A percentile compares a stretch with the other conserved stretches of the same genome.
Evolutionary conservation across 2,329 filamentous ascomycete genomes (phyloP).

Genomic region (Botryotinia narcissicola): DNA sequence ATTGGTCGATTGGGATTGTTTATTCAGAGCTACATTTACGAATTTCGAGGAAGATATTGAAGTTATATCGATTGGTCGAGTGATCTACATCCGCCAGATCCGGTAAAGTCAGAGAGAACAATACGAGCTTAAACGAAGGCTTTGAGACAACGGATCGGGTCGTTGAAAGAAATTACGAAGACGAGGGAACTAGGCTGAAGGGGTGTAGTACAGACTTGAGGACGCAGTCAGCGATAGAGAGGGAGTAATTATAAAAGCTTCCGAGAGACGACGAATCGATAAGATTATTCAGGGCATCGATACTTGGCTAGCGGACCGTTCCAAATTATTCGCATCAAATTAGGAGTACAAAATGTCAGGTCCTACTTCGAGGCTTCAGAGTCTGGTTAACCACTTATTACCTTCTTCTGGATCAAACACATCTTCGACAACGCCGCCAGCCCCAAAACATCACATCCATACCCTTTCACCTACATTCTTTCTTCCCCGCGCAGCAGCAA

Average conservation of each 20-base stretch:
- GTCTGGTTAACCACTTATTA: constrained; percentile 55
- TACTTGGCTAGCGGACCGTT: neutral
- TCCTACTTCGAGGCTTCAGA: constrained; percentile 58
- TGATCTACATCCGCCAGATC: neutral
- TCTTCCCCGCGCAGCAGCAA: constrained; percentile 77
- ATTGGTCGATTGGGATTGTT: neutral
- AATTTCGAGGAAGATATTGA: neutral
- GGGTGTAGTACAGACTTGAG: neutral
- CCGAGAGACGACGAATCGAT: neutral
- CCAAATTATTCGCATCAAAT: neutral
- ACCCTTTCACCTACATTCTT: constrained; percentile 85
- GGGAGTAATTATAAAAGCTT: neutral
- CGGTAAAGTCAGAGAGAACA: neutral
- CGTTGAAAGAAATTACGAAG: neutral
- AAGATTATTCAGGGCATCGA: neutral
- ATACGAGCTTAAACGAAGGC: neutral
- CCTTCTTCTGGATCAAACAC: constrained; percentile 38
- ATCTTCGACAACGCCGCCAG: constrained; percentile 19
- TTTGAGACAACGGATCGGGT: neutral
- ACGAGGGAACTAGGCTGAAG: neutral
- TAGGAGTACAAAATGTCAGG: constrained; percentile 56
- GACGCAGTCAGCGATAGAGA: neutral
- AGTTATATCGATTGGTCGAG: neutral
- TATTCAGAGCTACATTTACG: neutral
- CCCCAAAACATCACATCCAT: constrained; percentile 53